phyloP scores from a whole-genome alignment of 2,329 filamentous ascomycete species.

The Xylaria digitata region DNA sequence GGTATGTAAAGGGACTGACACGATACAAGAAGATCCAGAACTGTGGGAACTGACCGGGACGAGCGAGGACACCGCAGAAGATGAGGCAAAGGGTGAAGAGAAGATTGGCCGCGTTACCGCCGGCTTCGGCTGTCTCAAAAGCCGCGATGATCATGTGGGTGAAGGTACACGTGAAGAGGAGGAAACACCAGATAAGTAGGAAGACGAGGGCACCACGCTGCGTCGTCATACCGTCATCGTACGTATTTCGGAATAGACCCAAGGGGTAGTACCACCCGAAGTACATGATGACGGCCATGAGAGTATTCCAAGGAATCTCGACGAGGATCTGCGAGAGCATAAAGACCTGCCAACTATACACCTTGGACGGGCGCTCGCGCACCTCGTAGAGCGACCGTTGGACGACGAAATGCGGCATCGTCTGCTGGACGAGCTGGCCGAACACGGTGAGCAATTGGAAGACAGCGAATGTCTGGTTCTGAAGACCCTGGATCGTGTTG shows the following conservation, averaged over 20 bases:
- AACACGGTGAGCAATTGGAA: slow-evolving; percentile 89
- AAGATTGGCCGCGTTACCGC: slow-evolving; percentile 79
- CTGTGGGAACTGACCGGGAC: slow-evolving; percentile 69
- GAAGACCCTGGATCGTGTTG: slow-evolving; percentile 79
- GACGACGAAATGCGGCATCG: slow-evolving; percentile 87
- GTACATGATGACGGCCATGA: slow-evolving; percentile 82
- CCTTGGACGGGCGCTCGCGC: slow-evolving; percentile 84
- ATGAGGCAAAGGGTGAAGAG: slow-evolving; percentile 78
- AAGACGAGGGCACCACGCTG: slow-evolving; percentile 84
- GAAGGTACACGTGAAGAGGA: slow-evolving; percentile 85
- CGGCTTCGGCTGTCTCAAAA: slow-evolving; percentile 79
- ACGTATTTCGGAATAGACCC: slow-evolving; percentile 78
- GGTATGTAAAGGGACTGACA: slow-evolving; percentile 78
- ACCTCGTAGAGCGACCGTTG: slow-evolving; percentile 86
- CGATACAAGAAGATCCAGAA: slow-evolving; percentile 86
- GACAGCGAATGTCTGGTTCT: slow-evolving; percentile 88
- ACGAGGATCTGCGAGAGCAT: slow-evolving; percentile 85
- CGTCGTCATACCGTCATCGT: slow-evolving; percentile 66
- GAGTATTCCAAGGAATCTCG: slow-evolving; percentile 85
- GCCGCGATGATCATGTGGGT: slow-evolving; percentile 81
- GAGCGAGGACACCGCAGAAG: slow-evolving; percentile 80
- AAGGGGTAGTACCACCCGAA: slow-evolving; percentile 89
- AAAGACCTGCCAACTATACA: slow-evolving; percentile 87
- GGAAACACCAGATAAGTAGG: slow-evolving; percentile 78
- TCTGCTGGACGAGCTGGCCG: slow-evolving; percentile 80